Evolutionary conservation across 2,329 filamentous ascomycete species (phyloP).

Genomic region (Neocucurbitaria cava): DNA sequence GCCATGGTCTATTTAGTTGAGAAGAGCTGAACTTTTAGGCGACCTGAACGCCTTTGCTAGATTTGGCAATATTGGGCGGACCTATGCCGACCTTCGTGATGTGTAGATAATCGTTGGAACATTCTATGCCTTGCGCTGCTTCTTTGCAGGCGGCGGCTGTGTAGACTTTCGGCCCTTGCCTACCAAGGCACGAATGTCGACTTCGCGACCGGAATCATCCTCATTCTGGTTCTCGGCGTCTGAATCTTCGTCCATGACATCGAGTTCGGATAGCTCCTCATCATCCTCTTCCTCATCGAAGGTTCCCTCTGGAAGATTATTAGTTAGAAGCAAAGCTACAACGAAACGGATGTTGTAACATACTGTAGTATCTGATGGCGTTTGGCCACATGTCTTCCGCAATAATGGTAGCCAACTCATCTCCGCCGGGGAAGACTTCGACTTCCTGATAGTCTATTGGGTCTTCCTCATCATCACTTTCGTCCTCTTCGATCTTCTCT

Average conservation of each 20-base stretch:
- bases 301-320: conserved; percentile 52
- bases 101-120: neutral
- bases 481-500: conserved; percentile 47
- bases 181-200: conserved; percentile 57
- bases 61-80: neutral
- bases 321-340: conserved; percentile 45
- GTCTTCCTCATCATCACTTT: conserved; percentile 62
- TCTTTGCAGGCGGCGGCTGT: conserved; percentile 46
- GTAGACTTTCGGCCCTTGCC: conserved; percentile 55
- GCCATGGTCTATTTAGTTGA: neutral
- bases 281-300: conserved; percentile 63
- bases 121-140: conserved; percentile 48
- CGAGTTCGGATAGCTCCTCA: conserved; percentile 69
- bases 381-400: conserved; percentile 89
- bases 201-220: conserved; percentile 61
- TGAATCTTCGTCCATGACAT: conserved; percentile 57
- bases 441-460: conserved; percentile 71
- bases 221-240: conserved; percentile 60
- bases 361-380: conserved; percentile 91
- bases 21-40: neutral
- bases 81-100: neutral
- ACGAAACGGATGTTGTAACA: conserved; percentile 49
- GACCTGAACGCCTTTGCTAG: neutral
- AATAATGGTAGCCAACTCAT: conserved; percentile 80
- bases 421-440: conserved; percentile 88